Evolutionary conservation across 2,329 filamentous ascomycete species (phyloP).

Genomic region (Trichoderma sp.): DNA sequence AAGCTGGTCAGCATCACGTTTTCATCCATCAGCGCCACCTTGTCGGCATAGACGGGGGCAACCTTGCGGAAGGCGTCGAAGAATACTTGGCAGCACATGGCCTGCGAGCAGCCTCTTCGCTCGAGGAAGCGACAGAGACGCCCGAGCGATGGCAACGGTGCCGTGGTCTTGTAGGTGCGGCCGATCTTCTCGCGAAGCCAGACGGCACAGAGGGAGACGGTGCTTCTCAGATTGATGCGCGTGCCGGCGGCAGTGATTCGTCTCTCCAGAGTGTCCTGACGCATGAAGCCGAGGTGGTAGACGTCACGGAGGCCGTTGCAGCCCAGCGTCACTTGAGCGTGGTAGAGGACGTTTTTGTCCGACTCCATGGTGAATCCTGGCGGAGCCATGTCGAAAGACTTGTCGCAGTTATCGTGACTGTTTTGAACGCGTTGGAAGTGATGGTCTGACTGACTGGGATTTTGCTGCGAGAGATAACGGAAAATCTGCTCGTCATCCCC

Average conservation of each 20-base stretch:
- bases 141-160: background rate
- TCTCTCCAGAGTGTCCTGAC: constrained; percentile 26
- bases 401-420: background rate
- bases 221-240: constrained; percentile 19
- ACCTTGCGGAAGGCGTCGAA: background rate
- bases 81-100: constrained; percentile 14
- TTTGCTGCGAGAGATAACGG: background rate
- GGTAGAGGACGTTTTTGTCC: constrained; percentile 20
- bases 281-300: constrained; percentile 26
- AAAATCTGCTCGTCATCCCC: background rate
- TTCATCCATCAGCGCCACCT: background rate
- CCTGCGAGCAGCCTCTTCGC: background rate
- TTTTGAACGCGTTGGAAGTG: background rate
- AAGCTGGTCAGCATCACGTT: background rate
- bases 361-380: constrained; percentile 24
- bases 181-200: constrained; percentile 29
- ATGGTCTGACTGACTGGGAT: background rate
- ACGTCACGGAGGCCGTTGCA: constrained; percentile 25
- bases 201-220: constrained; percentile 27
- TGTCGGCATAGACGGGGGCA: too few relatives aligned
- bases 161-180: background rate
- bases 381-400: background rate
- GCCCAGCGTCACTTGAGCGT: constrained; percentile 25
- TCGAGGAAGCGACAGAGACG: constrained; percentile 3
- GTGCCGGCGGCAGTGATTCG: constrained; percentile 20